Conservation (phyloP, 192 early-diverging fungal species). For the Podila verticillata region DNA sequence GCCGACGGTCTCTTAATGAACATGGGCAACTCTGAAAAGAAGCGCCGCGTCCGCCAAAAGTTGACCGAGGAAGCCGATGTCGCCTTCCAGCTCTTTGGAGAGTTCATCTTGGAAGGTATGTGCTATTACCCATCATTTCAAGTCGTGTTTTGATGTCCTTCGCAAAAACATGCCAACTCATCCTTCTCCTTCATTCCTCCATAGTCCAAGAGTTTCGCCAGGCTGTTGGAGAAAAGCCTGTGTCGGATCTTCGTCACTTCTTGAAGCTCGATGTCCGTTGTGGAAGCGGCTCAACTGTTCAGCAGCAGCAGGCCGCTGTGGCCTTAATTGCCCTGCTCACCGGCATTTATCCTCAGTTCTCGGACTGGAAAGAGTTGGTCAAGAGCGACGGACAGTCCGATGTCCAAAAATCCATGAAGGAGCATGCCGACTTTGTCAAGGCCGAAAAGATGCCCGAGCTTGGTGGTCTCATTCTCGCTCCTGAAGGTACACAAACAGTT, state of each 20-base stretch:
- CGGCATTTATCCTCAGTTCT: slow-evolving; percentile 79
- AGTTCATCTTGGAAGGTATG: slow-evolving; percentile 87
- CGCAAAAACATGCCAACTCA: not conserved
- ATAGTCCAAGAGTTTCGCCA: slow-evolving; percentile 86
- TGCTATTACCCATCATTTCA: not conserved
- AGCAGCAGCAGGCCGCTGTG: slow-evolving; percentile 78
- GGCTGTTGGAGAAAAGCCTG: slow-evolving; percentile 78
- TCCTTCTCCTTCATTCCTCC: not conserved
- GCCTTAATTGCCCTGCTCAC: slow-evolving; percentile 82
- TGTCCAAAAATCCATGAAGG: slow-evolving; percentile 75
- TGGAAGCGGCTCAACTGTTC: slow-evolving; percentile 65
- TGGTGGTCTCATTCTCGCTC: slow-evolving; percentile 60
- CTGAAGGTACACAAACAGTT: slow-evolving; percentile 53
- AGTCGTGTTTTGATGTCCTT: not conserved
- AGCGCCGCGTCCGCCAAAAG: slow-evolving; percentile 67
- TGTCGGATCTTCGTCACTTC: slow-evolving; percentile 78
- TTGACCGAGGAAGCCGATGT: slow-evolving; percentile 84
- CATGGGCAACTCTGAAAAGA: slow-evolving; percentile 69
- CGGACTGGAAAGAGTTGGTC: slow-evolving; percentile 91
- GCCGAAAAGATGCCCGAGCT: slow-evolving; percentile 57
- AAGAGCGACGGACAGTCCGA: slow-evolving; percentile 81
- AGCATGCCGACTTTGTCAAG: slow-evolving; percentile 57
- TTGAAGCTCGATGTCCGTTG: slow-evolving; percentile 83
- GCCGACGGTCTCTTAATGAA: slow-evolving; percentile 87
- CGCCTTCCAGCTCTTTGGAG: slow-evolving; percentile 93